phyloP scores from a whole-genome alignment of 1,139 yeast genomes.

The Geotrichum klebahnii region DNA sequence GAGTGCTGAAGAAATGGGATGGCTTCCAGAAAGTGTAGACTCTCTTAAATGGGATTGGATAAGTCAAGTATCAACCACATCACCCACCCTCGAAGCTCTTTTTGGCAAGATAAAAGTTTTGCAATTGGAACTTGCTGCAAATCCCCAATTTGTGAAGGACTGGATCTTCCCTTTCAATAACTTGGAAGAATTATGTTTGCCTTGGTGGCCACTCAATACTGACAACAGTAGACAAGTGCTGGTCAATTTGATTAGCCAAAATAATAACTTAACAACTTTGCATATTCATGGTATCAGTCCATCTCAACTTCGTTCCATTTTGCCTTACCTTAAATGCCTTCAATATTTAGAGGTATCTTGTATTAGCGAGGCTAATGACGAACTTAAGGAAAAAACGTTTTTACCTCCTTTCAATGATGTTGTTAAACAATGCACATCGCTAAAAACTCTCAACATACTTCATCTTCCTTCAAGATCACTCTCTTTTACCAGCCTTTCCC shows the following conservation, averaged over 20 bases:
- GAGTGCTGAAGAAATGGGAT: slow-evolving; percentile 1
- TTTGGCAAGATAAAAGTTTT: background rate
- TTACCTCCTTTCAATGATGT: background rate
- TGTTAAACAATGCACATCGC: background rate
- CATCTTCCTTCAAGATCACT: background rate
- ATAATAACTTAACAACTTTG: background rate
- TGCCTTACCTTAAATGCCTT: background rate
- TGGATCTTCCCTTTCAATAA: slow-evolving; percentile 5
- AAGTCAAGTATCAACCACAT: background rate
- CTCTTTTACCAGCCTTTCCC: background rate
- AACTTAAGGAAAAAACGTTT: background rate
- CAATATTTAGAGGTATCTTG: background rate
- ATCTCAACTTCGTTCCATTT: background rate
- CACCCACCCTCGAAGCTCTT: background rate
- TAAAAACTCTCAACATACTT: background rate
- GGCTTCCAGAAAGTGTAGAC: slow-evolving; percentile 3
- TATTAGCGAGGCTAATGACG: background rate
- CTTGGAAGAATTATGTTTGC: background rate
- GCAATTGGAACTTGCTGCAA: background rate
- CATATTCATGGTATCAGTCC: slow-evolving; percentile 3
- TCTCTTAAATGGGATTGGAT: slow-evolving; percentile 11
- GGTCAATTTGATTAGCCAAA: background rate
- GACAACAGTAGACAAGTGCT: background rate
- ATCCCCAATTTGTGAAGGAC: background rate
- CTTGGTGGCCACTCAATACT: background rate